Conservation (phyloP, 768 basidiomycete genomes). For the Russula vinacea region DNA sequence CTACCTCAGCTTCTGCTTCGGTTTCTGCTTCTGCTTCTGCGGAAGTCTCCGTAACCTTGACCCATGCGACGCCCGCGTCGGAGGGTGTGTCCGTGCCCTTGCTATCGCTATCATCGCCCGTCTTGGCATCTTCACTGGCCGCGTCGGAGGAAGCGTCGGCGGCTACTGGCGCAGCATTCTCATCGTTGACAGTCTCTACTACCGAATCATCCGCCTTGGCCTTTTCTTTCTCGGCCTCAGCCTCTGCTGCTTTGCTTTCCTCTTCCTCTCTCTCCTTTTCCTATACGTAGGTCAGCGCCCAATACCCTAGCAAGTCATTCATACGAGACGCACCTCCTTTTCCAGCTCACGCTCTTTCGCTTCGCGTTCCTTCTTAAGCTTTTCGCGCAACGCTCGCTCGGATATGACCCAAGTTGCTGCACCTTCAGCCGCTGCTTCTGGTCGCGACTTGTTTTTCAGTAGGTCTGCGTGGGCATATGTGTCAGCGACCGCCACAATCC, state of each 20-base stretch:
- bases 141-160: conserved; percentile 31
- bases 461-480: conserved; percentile 48
- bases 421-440: conserved; percentile 67
- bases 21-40: conserved; percentile 15
- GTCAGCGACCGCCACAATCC: conserved; percentile 32
- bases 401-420: conserved; percentile 68
- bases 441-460: conserved; percentile 79
- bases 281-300: conserved; percentile 37
- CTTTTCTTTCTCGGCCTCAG: conserved; percentile 42
- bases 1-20: conserved; percentile 3
- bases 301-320: conserved; percentile 16
- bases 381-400: conserved; percentile 73
- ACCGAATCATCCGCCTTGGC: conserved; percentile 29
- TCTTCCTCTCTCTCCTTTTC: conserved; percentile 66
- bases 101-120: conserved; percentile 31
- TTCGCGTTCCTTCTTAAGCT: conserved; percentile 70
- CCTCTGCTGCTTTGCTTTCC: conserved; percentile 54
- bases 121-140: conserved; percentile 44
- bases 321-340: conserved; percentile 49
- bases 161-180: conserved; percentile 29
- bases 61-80: conserved; percentile 24
- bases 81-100: conserved; percentile 29
- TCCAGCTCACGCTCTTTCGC: conserved; percentile 65
- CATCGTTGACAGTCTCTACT: conserved; percentile 30
- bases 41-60: conserved; percentile 21